Base-by-base conservation (phyloP, 2,329 filamentous ascomycete genomes). In the Parascedosporium putredinis region DNA sequence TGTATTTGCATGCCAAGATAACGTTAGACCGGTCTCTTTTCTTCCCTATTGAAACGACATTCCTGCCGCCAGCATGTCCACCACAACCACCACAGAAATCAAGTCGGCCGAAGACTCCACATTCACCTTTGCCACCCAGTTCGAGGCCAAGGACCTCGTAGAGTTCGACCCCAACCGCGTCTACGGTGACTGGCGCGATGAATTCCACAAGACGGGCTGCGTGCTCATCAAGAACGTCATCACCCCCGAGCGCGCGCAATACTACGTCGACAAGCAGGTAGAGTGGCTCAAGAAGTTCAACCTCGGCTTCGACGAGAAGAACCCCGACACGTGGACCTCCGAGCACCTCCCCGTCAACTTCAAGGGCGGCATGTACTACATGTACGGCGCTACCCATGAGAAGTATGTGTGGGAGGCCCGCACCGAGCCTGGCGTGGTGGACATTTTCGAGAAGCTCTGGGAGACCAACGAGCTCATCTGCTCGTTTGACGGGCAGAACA, bases 361-460 rank as follows among this genome's bases (percentile, higher is more conserved):
- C 58, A 72, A 73, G 53, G 66, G 66, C 43, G 68, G 69, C 49
- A 71, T 70, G 62, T 72, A 69, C 56, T 62, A 62, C 24, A 54
- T 53, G 14, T 71, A 71, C 47, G 59, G 58, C 7, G 58, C 61
- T 1, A 54, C 64, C 2, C 69, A 72, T 47, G 70, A 72, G 57
- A 65, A 68, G 53, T 64, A 67, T 54, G 61, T 63, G 1, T 73
- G 69, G 69, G 69, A 72, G 34, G 66, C 68, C 3, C 58, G 66
- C 20, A 65, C 58, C 22, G 69, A 72, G 54, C 68, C 67, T 7
- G 60, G 56, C 2, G 59, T 72, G 2, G 55, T 71, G 27, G 62
- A 67, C 1, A 58, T 64, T 1, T 73, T 72, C 50, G 60, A 61
- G 40, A 66, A 66, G 52, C 60, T 72, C 2, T 72, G 69, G 69